A percentile compares a stretch with the other conserved stretches of the same genome.
These are phyloP conservation scores for Cudoniella acicularis DNA, from an alignment of 495 filamentous ascomycete genomes.

Conservation along the genomic window DNA sequence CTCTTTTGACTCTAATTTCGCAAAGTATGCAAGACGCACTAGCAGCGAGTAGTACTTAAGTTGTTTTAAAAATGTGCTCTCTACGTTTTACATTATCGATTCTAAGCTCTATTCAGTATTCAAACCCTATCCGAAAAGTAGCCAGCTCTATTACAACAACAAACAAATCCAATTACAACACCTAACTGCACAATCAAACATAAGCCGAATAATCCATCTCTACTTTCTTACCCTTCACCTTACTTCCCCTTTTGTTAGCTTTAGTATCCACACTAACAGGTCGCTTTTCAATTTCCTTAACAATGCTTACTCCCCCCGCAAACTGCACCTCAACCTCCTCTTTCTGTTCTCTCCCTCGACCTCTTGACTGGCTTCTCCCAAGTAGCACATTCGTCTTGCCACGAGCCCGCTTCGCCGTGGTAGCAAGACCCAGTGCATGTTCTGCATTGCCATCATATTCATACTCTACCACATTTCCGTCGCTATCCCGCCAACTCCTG, in stretches of 20 bases:
- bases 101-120: too few relatives aligned
- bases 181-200: background rate
- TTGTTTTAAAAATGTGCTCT: background rate
- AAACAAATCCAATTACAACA: background rate
- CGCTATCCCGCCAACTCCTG: background rate
- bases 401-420: background rate
- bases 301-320: background rate
- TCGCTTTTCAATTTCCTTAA: background rate
- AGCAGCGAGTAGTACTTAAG: too few relatives aligned
- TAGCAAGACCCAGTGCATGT: background rate
- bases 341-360: background rate
- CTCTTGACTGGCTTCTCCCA: background rate
- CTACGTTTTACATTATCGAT: background rate
- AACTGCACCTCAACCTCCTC: background rate
- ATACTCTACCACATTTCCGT: conserved; percentile 3
- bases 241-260: background rate
- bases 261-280: background rate
- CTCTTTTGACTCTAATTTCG: too few relatives aligned
- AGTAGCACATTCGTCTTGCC: background rate
- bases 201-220: background rate
- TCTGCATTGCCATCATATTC: background rate
- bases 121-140: too few relatives aligned
- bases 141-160: too few relatives aligned
- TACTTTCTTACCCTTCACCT: background rate
- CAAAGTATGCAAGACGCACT: too few relatives aligned